A percentile compares a stretch with the other conserved stretches of the same genome.
These are phyloP conservation scores for Pseudogymnoascus sp. DNA, from an alignment of 2,329 filamentous ascomycete species.

Conservation along the genomic window DNA sequence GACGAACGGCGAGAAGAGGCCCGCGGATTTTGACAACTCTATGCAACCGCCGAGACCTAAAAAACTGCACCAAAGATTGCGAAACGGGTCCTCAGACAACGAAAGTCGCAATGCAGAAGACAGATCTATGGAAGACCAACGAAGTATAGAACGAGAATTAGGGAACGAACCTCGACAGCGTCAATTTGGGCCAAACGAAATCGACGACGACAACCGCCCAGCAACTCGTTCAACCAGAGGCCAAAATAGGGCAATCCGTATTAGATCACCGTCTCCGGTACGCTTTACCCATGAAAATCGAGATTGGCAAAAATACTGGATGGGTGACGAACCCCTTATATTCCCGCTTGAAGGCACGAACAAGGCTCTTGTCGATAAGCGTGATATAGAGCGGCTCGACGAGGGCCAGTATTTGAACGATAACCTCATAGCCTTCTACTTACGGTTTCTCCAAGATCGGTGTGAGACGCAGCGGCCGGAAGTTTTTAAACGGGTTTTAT, in stretches of 20 bases:
- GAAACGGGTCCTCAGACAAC: neutral
- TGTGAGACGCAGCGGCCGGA: constrained; percentile 49
- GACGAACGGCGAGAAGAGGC: neutral
- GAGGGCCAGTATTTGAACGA: constrained; percentile 88
- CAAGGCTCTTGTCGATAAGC: constrained; percentile 58
- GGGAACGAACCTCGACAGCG: neutral
- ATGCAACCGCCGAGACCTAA: neutral
- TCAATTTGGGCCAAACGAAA: neutral
- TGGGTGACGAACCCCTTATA: constrained; percentile 45
- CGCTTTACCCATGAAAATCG: constrained; percentile 46
- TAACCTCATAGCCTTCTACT: constrained; percentile 82
- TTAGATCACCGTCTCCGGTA: constrained; percentile 11
- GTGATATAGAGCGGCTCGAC: constrained; percentile 71
- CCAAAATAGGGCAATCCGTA: neutral
- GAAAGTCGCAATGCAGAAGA: neutral
- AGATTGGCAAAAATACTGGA: constrained; percentile 47
- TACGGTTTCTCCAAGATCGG: constrained; percentile 62
- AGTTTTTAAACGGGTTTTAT: constrained; percentile 61
- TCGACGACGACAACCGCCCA: neutral
- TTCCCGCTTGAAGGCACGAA: constrained; percentile 53
- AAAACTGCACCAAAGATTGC: neutral
- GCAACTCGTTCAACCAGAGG: constrained; percentile 7
- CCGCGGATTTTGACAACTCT: neutral
- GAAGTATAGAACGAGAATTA: neutral
- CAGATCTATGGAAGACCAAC: neutral